These are phyloP conservation scores for Chionographis japonica DNA, from an alignment of 106 monocot genomes.

Conservation along the genomic window DNA sequence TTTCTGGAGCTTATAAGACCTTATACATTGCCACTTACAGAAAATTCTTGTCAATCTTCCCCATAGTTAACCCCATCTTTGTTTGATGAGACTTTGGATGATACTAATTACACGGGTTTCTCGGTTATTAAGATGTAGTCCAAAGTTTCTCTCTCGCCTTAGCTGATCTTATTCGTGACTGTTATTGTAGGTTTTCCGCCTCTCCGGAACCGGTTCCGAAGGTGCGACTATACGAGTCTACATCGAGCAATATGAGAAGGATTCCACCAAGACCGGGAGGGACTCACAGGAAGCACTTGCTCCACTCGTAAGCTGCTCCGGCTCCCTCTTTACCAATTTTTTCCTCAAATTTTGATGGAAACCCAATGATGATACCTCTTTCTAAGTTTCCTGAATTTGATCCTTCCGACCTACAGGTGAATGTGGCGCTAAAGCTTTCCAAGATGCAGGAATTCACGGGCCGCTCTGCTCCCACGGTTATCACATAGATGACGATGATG, in stretches of 20 bases:
- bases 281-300: conserved; percentile 95
- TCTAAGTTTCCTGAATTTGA: neutral
- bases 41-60: too few species aligned
- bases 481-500: conserved; percentile 43
- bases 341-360: neutral
- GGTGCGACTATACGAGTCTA: conserved; percentile 94
- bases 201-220: conserved; percentile 93
- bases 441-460: conserved; percentile 95
- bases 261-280: conserved; percentile 78
- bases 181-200: conserved; percentile 72
- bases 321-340: neutral
- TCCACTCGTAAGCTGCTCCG: conserved; percentile 60
- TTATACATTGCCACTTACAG: too few species aligned
- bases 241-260: conserved; percentile 95
- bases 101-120: too few species aligned
- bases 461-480: conserved; percentile 87
- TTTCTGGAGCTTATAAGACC: too few species aligned
- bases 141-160: too few species aligned
- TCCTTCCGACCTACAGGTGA: conserved; percentile 39
- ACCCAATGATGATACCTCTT: neutral
- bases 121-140: too few species aligned
- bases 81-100: too few species aligned
- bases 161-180: neutral
- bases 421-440: conserved; percentile 83
- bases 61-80: too few species aligned